Evolutionary conservation across 75 land plant species (phyloP).

Genomic region (Selaginella moellendorffii): DNA sequence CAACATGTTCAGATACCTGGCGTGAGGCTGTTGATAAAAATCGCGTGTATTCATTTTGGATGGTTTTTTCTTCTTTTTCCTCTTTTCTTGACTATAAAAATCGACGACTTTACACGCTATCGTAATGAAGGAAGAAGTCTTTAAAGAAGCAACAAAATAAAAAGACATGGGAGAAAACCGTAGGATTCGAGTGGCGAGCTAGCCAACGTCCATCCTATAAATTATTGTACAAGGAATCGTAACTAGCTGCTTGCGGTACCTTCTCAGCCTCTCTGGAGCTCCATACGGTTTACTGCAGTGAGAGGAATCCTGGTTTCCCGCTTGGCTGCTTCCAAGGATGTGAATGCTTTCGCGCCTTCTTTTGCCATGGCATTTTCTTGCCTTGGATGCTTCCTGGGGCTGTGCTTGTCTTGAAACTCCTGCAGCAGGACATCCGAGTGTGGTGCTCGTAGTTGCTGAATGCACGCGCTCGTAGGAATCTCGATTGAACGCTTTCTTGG

Average conservation of each 20-base stretch:
- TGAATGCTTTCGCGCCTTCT: background rate
- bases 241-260: too few species aligned
- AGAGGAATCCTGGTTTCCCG: background rate
- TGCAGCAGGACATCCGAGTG: slow-evolving; percentile 47
- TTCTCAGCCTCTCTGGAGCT: too few species aligned
- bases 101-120: too few species aligned
- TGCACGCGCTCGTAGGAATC: slow-evolving; percentile 46
- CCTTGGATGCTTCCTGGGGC: background rate
- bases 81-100: too few species aligned
- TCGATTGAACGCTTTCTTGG: slow-evolving; percentile 57
- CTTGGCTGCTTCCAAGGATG: background rate
- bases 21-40: slow-evolving; percentile 19
- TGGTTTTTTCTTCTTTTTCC: too few species aligned
- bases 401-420: slow-evolving; percentile 32
- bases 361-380: slow-evolving; percentile 1
- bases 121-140: too few species aligned
- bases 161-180: too few species aligned
- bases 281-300: background rate
- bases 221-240: too few species aligned
- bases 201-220: too few species aligned
- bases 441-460: slow-evolving; percentile 57
- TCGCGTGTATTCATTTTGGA: too few species aligned
- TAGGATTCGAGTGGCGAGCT: too few species aligned
- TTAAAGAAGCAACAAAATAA: too few species aligned
- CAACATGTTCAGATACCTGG: slow-evolving; percentile 61